Conservation (phyloP, 2,329 filamentous ascomycete genomes). For the Fusarium sp. region DNA sequence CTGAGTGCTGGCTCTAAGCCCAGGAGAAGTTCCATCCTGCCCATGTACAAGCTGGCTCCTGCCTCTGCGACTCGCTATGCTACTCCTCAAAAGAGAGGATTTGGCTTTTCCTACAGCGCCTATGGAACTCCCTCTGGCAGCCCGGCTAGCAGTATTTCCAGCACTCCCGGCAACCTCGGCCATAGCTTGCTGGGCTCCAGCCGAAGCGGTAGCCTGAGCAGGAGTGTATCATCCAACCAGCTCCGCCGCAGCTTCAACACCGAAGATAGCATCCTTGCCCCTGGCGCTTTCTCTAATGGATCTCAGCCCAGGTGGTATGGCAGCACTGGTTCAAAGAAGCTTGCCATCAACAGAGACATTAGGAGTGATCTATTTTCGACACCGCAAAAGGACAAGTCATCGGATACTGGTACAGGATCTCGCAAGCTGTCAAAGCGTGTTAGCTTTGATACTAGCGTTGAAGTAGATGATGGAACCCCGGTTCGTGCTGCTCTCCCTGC, state of each 20-base stretch:
- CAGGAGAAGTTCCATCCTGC: constrained; percentile 81
- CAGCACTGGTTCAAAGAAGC: constrained; percentile 81
- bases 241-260: constrained; percentile 82
- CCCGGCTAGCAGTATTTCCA: constrained; percentile 68
- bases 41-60: constrained; percentile 87
- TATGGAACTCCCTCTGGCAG: constrained; percentile 83
- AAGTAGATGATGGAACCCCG: constrained; percentile 49
- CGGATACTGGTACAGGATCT: constrained; percentile 51
- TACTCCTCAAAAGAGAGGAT: constrained; percentile 87
- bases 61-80: constrained; percentile 79
- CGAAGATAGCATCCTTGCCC: constrained; percentile 86
- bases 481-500: constrained; percentile 49
- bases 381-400: constrained; percentile 62
- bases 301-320: constrained; percentile 70
- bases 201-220: constrained; percentile 76
- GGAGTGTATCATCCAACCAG: constrained; percentile 89
- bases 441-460: constrained; percentile 80
- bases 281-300: constrained; percentile 82
- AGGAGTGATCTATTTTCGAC: constrained; percentile 75
- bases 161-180: constrained; percentile 73
- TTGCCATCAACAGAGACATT: constrained; percentile 90
- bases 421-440: constrained; percentile 82
- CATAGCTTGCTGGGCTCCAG: constrained; percentile 73
- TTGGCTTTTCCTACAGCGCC: constrained; percentile 91
- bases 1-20: constrained; percentile 78